Conservation (phyloP, 148 eudicot species). For the Persicaria maculosa region DNA sequence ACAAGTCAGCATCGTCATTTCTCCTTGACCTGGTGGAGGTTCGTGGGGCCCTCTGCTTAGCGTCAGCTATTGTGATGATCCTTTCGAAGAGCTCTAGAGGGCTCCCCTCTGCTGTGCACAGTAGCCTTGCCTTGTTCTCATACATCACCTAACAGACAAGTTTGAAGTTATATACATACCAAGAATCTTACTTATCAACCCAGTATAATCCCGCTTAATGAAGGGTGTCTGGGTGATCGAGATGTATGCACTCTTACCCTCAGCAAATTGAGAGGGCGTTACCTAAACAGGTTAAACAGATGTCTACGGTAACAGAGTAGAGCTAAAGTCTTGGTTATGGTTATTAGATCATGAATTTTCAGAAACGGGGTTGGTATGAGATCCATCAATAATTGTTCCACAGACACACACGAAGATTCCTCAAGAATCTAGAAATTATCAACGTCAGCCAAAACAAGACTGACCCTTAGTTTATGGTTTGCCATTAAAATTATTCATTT, state of each 20-base stretch:
- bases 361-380: not conserved
- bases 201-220: no score
- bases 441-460: not conserved
- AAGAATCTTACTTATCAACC: no score
- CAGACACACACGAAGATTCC: no score
- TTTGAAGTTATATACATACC: not conserved
- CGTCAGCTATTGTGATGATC: constrained; percentile 77
- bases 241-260: no score
- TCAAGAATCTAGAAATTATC: not conserved
- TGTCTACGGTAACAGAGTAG: no score
- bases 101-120: constrained; percentile 81
- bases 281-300: no score
- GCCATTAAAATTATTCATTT: not conserved
- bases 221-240: no score
- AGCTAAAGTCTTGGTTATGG: no score
- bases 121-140: constrained; percentile 72
- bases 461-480: not conserved
- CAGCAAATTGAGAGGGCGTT: no score
- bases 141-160: constrained; percentile 67
- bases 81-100: constrained; percentile 71
- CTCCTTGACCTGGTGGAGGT: constrained; percentile 75
- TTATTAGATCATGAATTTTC: no score
- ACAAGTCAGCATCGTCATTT: constrained; percentile 64
- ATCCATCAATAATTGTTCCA: no score
- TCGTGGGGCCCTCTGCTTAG: constrained; percentile 58